Percentiles rank a stretch among this genome's conserved stretches.
These are phyloP conservation scores for Pseudopyricularia javanii DNA, from an alignment of 2,329 filamentous ascomycete genomes.

Conservation along the genomic window DNA sequence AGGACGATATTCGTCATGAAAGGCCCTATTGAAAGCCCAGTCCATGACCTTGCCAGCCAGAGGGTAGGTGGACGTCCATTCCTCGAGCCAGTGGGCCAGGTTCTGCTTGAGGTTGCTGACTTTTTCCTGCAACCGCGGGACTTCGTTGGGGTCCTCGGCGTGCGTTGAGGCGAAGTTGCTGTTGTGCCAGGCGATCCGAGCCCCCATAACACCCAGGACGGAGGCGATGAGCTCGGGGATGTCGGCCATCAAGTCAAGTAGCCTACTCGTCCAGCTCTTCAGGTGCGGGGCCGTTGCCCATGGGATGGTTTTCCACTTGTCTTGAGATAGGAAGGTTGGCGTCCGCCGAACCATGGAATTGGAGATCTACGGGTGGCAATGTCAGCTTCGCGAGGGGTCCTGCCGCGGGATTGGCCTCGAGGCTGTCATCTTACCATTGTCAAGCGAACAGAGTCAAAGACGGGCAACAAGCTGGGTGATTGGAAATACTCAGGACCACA, in stretches of 20 bases:
- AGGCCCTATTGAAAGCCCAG: constrained; percentile 7
- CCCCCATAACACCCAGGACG: constrained; percentile 5
- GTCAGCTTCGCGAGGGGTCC: background rate
- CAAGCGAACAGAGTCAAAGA: constrained; percentile 13
- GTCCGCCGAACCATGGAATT: constrained; percentile 12
- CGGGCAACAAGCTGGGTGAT: constrained; percentile 10
- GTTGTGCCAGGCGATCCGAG: constrained; percentile 8
- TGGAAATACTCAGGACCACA: constrained; percentile 14
- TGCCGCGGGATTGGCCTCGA: too few relatives aligned
- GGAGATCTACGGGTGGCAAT: constrained; percentile 6
- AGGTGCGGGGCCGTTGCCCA: constrained; percentile 8
- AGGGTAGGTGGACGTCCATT: constrained; percentile 5
- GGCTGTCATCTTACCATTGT: constrained; percentile 6
- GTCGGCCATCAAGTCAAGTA: constrained; percentile 11
- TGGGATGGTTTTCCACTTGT: constrained; percentile 11
- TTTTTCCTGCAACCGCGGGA: constrained; percentile 5
- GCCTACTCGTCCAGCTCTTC: constrained; percentile 9
- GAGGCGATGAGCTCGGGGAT: constrained; percentile 10
- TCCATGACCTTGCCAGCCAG: constrained; percentile 4
- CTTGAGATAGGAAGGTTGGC: constrained; percentile 9
- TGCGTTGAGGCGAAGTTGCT: constrained; percentile 1
- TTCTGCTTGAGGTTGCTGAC: background rate
- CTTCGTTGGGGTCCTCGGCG: constrained; percentile 4
- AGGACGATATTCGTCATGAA: constrained; percentile 9
- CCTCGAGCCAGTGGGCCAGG: constrained; percentile 5